Evolutionary conservation across 768 basidiomycete genomes (phyloP), one percentile per base, ranked within the genome.

Genomic region (Boletus tomentosulus): DNA sequence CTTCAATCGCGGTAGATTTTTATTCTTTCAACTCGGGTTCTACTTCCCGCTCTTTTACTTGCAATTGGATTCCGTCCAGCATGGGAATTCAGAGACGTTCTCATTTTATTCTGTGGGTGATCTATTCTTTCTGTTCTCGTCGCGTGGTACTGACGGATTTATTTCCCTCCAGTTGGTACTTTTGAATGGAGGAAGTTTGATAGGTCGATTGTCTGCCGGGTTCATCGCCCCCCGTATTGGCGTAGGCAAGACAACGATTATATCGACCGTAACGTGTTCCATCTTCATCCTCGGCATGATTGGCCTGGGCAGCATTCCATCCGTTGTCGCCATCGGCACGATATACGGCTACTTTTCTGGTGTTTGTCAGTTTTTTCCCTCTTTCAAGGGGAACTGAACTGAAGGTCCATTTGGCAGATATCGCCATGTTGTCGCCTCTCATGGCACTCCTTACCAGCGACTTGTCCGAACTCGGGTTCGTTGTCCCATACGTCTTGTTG

Each of bases 1-100:
- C 7, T 33, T 9, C 37, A 2, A 41, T 22, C n/a, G 15, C 1
- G 15, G 13, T 28, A 68, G 67, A 57, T 35, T 54, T 13, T 2
- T 64, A 0, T 50, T 70, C 39, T 69, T 73, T 15, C 61, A 74
- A 6, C 57, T 64, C 1, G 78, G 76, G 3, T 60, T 80, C 31
- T 81, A 73, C 54, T 80, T 73, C 44, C 81, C 82, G 0, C 69
- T 81, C 16, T 84, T 81, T 65, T 85, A 79, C 61, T 58, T 84
- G 7, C 84, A 85, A 57, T 64, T 84, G 12, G 76, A 79, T 53
- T 73, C 82, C 1, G 69, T 79, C 28, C 66, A 72, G 46, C 79
- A 80, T 51, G 76, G 77, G 1, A 71, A 80, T 37, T 63, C 69
- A 15, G 63, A 73, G 9, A 68, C 64, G n/a, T 68, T 85, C 5